Evolutionary conservation across 305 asterid genomes (phyloP), one percentile per base, ranked within the genome.

Genomic region (Stenogyne calaminthoides): DNA sequence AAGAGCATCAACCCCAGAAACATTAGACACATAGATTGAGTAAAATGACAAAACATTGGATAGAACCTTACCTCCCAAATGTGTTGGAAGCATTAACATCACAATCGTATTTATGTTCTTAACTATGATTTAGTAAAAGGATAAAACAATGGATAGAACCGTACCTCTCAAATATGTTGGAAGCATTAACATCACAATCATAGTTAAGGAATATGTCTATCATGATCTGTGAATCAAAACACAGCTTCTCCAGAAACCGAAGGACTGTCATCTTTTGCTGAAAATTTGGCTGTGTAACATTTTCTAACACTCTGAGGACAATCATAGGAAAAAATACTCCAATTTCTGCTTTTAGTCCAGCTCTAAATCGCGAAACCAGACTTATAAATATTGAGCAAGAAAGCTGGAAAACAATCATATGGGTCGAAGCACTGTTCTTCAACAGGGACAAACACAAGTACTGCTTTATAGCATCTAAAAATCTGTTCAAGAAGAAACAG

Each of bases 241-340:
- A 91, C 42, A 95, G 92, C 89, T 82, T 95, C 87, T 89, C 97
- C 77, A 93, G 87, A 87, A 95, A 95, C 81, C 91, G 88, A 68
- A 95, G 99, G 71, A 95, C 99, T 63, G 91, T 89, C 98, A 95
- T 89, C 92, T 95, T 95, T 70, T 95, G 99, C 86, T 91, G 98
- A 80, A 93, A 95, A 81, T 93, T 95, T 47, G 99, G 98, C 64
- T 95, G 99, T 59, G 94, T 78, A 62, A 95, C 98, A 82, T 95
- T 95, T 80, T 95, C 99, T 72, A 95, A 76, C 64, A 95, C 96
- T 77, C 99, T 88, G 32, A 93, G 96, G 63, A 93, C 96, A 59
- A 95, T 95, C 99, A 89, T 89, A 46, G 97, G 97, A 78, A 89
- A 91, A 84, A 91, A 91, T 44, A 95, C 97, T 57, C 99, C 99